These are phyloP conservation scores for Cyberlindnera maritima DNA, from an alignment of 805 yeast species.

Conservation along the genomic window DNA sequence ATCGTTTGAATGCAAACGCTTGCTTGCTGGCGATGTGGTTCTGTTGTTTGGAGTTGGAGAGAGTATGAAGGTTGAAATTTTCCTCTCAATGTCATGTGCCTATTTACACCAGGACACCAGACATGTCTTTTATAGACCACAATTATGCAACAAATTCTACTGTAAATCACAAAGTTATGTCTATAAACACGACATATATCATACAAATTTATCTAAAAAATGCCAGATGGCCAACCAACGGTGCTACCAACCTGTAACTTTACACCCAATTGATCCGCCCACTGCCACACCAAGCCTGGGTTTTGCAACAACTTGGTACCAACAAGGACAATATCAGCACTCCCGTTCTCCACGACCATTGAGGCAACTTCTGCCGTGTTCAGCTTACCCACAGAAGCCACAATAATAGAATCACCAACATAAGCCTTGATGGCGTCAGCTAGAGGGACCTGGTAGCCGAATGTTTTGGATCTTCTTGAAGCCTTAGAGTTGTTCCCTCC, in stretches of 20 bases:
- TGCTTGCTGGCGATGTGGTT: no score
- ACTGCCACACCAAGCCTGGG: constrained; percentile 45
- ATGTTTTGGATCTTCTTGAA: no score
- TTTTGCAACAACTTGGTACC: constrained; percentile 45
- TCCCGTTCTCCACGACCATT: constrained; percentile 33
- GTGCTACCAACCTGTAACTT: no score
- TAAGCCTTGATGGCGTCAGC: not conserved
- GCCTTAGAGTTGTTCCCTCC: constrained; percentile 33
- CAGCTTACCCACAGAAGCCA: constrained; percentile 45
- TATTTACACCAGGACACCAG: constrained; percentile 3
- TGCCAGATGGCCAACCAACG: no score
- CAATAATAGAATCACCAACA: constrained; percentile 38
- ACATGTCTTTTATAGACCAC: not conserved
- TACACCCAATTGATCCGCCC: constrained; percentile 38
- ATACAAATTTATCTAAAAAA: no score
- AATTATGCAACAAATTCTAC: no score
- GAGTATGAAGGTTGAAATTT: not conserved
- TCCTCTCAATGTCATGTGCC: not conserved
- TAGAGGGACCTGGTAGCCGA: no score
- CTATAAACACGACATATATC: no score
- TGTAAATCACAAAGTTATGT: no score
- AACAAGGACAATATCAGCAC: constrained; percentile 45
- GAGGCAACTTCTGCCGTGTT: not conserved
- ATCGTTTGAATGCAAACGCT: no score
- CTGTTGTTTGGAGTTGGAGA: not conserved